phyloP scores from a whole-genome alignment of 108 stramenopile species.

The Nannochloropsis salina region DNA sequence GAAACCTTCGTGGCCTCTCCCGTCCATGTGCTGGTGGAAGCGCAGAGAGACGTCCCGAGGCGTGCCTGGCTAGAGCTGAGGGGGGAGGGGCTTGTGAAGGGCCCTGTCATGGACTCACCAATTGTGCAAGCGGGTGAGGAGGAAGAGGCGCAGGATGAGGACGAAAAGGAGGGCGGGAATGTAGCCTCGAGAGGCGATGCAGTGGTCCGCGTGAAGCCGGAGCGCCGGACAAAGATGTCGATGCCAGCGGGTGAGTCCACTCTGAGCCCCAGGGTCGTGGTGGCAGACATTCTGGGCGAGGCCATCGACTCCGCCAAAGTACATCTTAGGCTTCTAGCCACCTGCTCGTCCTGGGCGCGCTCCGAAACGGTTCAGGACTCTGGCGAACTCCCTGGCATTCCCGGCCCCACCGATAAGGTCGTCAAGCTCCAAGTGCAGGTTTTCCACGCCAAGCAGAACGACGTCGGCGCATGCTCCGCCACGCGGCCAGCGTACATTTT shows the following conservation, averaged over 20 bases:
- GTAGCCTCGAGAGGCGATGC: too few species aligned
- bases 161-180: neutral
- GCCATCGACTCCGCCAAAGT: neutral
- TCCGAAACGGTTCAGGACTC: neutral
- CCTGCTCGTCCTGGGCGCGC: neutral
- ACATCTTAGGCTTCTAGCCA: neutral
- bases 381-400: neutral
- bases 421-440: neutral
- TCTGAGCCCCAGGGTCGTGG: neutral
- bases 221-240: neutral
- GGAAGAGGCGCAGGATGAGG: neutral
- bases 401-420: neutral
- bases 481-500: neutral
- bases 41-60: slow-evolving; percentile 16
- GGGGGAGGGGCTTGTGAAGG: neutral
- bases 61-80: neutral
- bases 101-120: neutral
- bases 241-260: neutral
- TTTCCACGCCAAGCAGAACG: neutral
- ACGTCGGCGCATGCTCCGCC: neutral
- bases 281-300: neutral
- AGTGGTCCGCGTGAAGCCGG: neutral
- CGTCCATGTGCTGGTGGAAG: neutral
- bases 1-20: slow-evolving; percentile 2
- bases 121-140: neutral